Percentiles rank a stretch among this genome's conserved stretches.
These are phyloP conservation scores for Starmera pachycereana DNA, from an alignment of 805 yeast species.

Conservation along the genomic window DNA sequence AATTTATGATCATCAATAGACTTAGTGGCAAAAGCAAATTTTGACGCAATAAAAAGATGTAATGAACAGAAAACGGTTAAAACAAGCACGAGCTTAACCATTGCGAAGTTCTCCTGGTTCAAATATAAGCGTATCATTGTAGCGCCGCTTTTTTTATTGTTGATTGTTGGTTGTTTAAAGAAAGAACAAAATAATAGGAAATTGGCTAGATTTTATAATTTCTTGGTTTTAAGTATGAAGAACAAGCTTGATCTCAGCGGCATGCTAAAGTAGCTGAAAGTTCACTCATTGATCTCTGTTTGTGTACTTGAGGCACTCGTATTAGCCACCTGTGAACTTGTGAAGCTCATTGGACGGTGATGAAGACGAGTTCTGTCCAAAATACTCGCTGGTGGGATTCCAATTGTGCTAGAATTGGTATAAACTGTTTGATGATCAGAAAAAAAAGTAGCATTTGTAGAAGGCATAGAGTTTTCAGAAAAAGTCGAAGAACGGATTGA, in stretches of 20 bases:
- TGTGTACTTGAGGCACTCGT: constrained; percentile 11
- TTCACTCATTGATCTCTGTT: constrained; percentile 4
- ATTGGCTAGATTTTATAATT: too few relatives aligned
- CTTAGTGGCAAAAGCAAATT: neutral
- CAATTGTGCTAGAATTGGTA: constrained; percentile 55
- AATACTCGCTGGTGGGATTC: constrained; percentile 67
- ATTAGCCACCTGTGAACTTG: constrained; percentile 8
- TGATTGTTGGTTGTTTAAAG: too few relatives aligned
- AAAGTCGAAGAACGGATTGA: constrained; percentile 27
- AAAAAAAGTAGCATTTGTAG: constrained; percentile 24
- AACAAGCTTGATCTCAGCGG: constrained; percentile 3
- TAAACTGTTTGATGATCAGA: constrained; percentile 31
- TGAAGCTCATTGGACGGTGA: constrained; percentile 12
- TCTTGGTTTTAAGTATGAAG: constrained; percentile 4
- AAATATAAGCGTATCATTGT: too few relatives aligned
- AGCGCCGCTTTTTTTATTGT: too few relatives aligned
- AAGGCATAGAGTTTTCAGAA: constrained; percentile 25
- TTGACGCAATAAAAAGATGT: too few relatives aligned
- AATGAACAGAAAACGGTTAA: too few relatives aligned
- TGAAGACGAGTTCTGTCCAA: constrained; percentile 31
- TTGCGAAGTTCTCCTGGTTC: too few relatives aligned
- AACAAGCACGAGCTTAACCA: too few relatives aligned
- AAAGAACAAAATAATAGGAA: too few relatives aligned
- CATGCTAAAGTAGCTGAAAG: constrained; percentile 1
- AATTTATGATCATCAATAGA: neutral